These are phyloP conservation scores for Volvox carteri DNA, from an alignment of 163 green algal species.

Conservation along the genomic window DNA sequence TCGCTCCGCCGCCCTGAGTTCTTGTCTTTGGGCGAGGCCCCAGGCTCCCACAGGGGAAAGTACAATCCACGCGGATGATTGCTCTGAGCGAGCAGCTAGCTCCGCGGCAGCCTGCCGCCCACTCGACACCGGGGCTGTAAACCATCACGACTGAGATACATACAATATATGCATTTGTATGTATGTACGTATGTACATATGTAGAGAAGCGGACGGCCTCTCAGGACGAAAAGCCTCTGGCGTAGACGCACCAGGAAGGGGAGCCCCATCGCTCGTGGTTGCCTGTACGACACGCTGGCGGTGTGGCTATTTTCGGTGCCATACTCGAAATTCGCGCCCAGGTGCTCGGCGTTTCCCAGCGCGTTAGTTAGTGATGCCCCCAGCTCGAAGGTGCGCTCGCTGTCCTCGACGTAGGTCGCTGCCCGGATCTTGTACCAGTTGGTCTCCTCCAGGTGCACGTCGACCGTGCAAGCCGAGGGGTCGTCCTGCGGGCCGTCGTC, in stretches of 20 bases:
- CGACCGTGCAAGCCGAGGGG: slow-evolving; percentile 65
- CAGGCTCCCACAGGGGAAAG: no score
- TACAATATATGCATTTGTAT: no score
- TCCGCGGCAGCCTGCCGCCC: no score
- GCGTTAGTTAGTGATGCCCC: slow-evolving; percentile 73
- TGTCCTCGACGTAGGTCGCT: slow-evolving; percentile 80
- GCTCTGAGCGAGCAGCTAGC: no score
- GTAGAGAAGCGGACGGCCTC: no score
- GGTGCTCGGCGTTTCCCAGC: slow-evolving; percentile 72
- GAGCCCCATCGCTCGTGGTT: slow-evolving; percentile 60
- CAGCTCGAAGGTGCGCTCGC: slow-evolving; percentile 71
- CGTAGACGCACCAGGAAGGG: slow-evolving; percentile 56
- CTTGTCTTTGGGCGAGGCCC: no score
- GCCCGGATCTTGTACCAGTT: slow-evolving; percentile 72
- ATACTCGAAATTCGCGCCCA: slow-evolving; percentile 66
- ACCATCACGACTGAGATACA: no score
- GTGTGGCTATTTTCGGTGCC: slow-evolving; percentile 70
- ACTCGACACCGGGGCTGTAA: no score
- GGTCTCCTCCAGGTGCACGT: slow-evolving; percentile 72
- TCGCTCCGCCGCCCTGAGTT: no score
- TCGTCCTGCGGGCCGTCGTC: slow-evolving; percentile 55
- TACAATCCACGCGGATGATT: no score
- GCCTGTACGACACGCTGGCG: slow-evolving; percentile 64
- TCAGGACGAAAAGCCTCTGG: no score
- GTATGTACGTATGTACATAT: no score